These are phyloP conservation scores for Xylaria sp. DNA, from an alignment of 2,329 filamentous ascomycete species.

Conservation along the genomic window DNA sequence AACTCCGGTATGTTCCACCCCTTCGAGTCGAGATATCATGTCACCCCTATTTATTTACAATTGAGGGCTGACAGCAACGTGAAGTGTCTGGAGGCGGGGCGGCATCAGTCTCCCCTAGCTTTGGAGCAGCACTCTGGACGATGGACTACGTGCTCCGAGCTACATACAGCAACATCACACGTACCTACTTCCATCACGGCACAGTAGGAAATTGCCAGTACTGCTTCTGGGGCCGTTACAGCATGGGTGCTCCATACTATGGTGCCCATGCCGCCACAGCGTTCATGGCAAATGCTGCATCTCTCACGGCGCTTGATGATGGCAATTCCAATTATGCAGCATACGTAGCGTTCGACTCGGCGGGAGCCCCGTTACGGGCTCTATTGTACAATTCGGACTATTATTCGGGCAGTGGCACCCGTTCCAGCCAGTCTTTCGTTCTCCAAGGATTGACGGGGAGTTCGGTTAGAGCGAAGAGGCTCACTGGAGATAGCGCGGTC, in stretches of 20 bases:
- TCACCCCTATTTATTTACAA: neutral
- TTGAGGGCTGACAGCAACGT: neutral
- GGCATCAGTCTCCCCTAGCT: constrained; percentile 56
- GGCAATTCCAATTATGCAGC: constrained; percentile 57
- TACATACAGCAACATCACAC: constrained; percentile 52
- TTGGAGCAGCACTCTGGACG: constrained; percentile 63
- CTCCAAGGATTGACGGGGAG: constrained; percentile 55
- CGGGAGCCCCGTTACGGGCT: constrained; percentile 51
- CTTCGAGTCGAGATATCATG: neutral
- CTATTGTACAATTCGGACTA: constrained; percentile 62
- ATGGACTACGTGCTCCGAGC: constrained; percentile 58
- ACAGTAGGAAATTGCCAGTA: constrained; percentile 62
- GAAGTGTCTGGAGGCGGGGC: constrained; percentile 54
- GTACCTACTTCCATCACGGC: constrained; percentile 63
- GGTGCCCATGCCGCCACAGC: constrained; percentile 61
- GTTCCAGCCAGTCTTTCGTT: constrained; percentile 54
- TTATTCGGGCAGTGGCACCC: constrained; percentile 50
- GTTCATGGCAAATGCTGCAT: constrained; percentile 56
- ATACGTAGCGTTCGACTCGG: constrained; percentile 58
- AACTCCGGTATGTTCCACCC: constrained; percentile 55
- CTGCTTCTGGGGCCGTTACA: constrained; percentile 53
- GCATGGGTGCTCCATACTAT: constrained; percentile 63
- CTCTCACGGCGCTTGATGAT: constrained; percentile 59
- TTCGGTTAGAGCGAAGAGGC: constrained; percentile 55
- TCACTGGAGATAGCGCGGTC: constrained; percentile 57